Evolutionary conservation across 768 basidiomycete species (phyloP).

Genomic region (Leccinum subtestaceum): DNA sequence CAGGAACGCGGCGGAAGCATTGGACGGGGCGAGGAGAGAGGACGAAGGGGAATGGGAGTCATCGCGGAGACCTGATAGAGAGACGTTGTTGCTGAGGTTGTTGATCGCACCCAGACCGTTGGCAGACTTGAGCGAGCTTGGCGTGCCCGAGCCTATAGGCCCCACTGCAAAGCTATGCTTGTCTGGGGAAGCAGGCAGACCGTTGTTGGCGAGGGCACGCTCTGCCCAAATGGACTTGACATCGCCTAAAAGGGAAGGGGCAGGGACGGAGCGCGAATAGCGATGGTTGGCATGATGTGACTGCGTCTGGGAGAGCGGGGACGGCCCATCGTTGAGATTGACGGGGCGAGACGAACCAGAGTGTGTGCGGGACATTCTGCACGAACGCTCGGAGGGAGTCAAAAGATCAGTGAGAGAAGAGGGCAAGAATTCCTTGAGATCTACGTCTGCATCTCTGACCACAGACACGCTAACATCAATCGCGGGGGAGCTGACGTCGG

Average conservation of each 20-base stretch:
- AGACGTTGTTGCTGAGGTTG: constrained; percentile 10
- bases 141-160: constrained; percentile 40
- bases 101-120: constrained; percentile 35
- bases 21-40: constrained; percentile 56
- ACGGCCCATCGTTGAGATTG: constrained; percentile 20
- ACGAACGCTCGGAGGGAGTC: constrained; percentile 81
- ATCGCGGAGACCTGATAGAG: constrained; percentile 30
- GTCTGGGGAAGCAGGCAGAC: constrained; percentile 39
- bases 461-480: constrained; percentile 28
- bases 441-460: constrained; percentile 61
- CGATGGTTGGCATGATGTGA: constrained; percentile 46
- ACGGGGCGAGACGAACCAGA: constrained; percentile 36
- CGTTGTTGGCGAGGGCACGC: constrained; percentile 32
- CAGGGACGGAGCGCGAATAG: constrained; percentile 83
- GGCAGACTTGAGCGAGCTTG: constrained; percentile 50
- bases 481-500: constrained; percentile 22
- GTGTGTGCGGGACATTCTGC: constrained; percentile 76
- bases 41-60: constrained; percentile 32
- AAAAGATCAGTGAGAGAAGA: constrained; percentile 85
- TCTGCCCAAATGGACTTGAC: constrained; percentile 83
- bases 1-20: constrained; percentile 81
- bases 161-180: constrained; percentile 22
- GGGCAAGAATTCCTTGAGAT: constrained; percentile 87
- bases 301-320: constrained; percentile 18
- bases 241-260: constrained; percentile 70